These are phyloP conservation scores for Nakazawaea molendinolei DNA, from an alignment of 805 yeast species.

Conservation along the genomic window DNA sequence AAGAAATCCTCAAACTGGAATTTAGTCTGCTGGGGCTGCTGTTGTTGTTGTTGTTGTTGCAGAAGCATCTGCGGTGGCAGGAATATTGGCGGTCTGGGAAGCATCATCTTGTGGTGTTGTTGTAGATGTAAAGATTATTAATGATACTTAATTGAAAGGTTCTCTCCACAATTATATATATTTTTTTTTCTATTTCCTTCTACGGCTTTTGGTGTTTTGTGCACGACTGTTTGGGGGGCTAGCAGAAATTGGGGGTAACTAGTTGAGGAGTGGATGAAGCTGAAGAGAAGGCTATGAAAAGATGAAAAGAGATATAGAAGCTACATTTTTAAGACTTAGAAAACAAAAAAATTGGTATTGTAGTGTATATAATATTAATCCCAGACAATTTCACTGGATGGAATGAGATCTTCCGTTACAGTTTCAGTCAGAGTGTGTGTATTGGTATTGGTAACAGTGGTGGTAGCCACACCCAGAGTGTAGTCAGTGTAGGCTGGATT, in stretches of 20 bases:
- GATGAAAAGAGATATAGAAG: not conserved
- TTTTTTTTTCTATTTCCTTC: not conserved
- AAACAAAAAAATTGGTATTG: too few relatives aligned
- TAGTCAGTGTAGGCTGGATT: conserved; percentile 8
- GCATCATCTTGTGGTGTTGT: conserved; percentile 1
- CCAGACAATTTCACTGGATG: conserved; percentile 9
- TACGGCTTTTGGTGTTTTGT: not conserved
- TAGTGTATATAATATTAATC: not conserved
- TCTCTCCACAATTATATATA: not conserved
- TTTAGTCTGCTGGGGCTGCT: conserved; percentile 5
- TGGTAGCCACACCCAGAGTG: not conserved
- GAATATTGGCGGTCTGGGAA: conserved; percentile 9
- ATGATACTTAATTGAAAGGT: not conserved
- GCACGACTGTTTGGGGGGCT: not conserved
- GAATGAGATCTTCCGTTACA: conserved; percentile 4
- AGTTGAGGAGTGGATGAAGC: not conserved
- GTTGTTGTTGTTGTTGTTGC: conserved; percentile 6
- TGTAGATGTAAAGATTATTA: not conserved
- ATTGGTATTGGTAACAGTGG: not conserved
- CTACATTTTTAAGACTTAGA: too few relatives aligned
- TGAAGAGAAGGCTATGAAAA: not conserved
- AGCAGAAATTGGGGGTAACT: not conserved
- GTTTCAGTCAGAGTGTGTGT: not conserved
- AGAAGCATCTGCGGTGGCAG: conserved; percentile 7
- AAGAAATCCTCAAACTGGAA: conserved; percentile 78